A percentile compares a stretch with the other conserved stretches of the same genome.
Conservation (phyloP, 1,139 yeast genomes). For the Yamadazyma diddensiae region DNA sequence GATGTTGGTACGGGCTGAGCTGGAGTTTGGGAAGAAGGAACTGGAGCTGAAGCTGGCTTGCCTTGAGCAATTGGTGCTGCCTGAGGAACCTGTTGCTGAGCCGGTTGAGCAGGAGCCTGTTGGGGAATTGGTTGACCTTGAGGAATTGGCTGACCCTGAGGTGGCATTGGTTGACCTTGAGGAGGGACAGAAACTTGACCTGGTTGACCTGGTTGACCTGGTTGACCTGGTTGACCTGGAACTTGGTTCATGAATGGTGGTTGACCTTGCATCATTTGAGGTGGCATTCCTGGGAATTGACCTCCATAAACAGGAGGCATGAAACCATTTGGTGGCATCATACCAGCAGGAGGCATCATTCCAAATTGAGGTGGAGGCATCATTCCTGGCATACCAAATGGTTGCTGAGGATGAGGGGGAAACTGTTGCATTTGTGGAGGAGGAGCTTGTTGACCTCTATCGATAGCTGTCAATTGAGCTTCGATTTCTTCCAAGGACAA, state of each 20-base stretch:
- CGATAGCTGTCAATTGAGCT: constrained; percentile 61
- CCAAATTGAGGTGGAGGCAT: constrained; percentile 41
- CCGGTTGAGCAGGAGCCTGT: constrained; percentile 17
- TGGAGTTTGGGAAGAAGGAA: constrained; percentile 16
- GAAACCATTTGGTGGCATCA: constrained; percentile 41
- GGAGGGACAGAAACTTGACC: constrained; percentile 6
- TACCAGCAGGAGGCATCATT: constrained; percentile 37
- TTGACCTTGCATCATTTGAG: constrained; percentile 23
- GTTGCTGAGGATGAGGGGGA: constrained; percentile 27
- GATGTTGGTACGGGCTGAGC: constrained; percentile 5
- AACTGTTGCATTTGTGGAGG: constrained; percentile 21
- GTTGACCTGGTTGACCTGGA: constrained; percentile 19
- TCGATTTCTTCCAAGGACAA: constrained; percentile 75
- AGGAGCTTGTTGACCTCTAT: constrained; percentile 21
- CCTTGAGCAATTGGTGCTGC: constrained; percentile 16
- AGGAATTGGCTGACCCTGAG: constrained; percentile 18
- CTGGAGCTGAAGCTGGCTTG: constrained; percentile 23
- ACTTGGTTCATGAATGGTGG: constrained; percentile 19
- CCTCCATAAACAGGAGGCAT: constrained; percentile 42
- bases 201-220: constrained; percentile 16
- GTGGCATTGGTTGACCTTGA: constrained; percentile 18
- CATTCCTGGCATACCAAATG: constrained; percentile 35
- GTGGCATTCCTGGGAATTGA: constrained; percentile 20
- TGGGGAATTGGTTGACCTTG: constrained; percentile 14
- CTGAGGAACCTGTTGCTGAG: constrained; percentile 10